Evolutionary conservation across 768 basidiomycete genomes (phyloP).

Genomic region (Paxillus involutus): DNA sequence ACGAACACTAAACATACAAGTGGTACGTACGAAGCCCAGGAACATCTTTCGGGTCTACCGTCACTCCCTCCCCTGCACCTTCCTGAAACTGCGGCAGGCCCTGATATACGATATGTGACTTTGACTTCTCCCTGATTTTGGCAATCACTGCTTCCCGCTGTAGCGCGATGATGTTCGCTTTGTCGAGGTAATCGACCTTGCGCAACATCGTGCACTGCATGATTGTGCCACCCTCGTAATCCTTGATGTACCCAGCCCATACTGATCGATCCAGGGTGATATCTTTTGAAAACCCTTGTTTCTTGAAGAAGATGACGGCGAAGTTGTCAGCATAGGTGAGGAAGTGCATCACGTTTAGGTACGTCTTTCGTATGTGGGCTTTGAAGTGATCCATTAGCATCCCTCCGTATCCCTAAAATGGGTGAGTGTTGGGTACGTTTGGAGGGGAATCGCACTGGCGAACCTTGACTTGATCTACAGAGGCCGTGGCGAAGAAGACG

Average conservation of each 20-base stretch:
- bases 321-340: slow-evolving; percentile 99
- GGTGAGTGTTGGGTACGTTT: neutral
- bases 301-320: slow-evolving; percentile 98
- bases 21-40: slow-evolving; percentile 76
- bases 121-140: slow-evolving; percentile 86
- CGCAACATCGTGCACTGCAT: slow-evolving; percentile 98
- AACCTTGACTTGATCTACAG: slow-evolving; percentile 97
- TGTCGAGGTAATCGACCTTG: slow-evolving; percentile 87
- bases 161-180: slow-evolving; percentile 65
- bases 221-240: slow-evolving; percentile 98
- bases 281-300: slow-evolving; percentile 98
- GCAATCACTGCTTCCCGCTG: slow-evolving; percentile 89
- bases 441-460: slow-evolving; percentile 11
- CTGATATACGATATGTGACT: slow-evolving; percentile 80
- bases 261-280: slow-evolving; percentile 86
- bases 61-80: slow-evolving; percentile 48
- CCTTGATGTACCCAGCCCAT: slow-evolving; percentile 99
- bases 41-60: slow-evolving; percentile 72
- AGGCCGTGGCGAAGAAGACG: slow-evolving; percentile 97
- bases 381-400: slow-evolving; percentile 99
- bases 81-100: slow-evolving; percentile 78
- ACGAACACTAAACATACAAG: neutral
- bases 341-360: slow-evolving; percentile 90
- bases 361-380: slow-evolving; percentile 80
- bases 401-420: slow-evolving; percentile 88